These are phyloP conservation scores for Penicillium malachiteum DNA, from an alignment of 495 filamentous ascomycete genomes.

Conservation along the genomic window DNA sequence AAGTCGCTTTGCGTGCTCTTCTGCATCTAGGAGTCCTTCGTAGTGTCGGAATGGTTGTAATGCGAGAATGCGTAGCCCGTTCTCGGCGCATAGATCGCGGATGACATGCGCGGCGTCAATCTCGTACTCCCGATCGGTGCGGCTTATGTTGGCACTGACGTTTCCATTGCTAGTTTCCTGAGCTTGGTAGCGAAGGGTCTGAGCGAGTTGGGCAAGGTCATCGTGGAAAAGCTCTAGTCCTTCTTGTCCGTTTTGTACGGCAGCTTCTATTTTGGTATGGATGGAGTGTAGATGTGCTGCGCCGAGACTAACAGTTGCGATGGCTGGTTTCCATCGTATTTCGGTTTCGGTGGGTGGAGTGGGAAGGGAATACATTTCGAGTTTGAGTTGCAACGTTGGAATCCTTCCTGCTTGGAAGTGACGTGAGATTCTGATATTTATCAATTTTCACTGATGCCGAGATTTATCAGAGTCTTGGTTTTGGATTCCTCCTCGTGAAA, in stretches of 20 bases:
- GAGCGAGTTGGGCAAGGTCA: conserved; percentile 25
- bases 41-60: conserved; percentile 75
- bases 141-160: neutral
- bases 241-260: conserved; percentile 17
- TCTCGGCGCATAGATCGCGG: conserved; percentile 50
- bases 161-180: neutral
- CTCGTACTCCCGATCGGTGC: conserved; percentile 23
- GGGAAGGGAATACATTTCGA: conserved; percentile 17
- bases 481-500: neutral
- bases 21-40: conserved; percentile 62
- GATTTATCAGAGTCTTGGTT: too few relatives aligned
- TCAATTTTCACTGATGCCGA: too few relatives aligned
- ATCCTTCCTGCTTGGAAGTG: neutral
- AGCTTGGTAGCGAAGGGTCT: conserved; percentile 12
- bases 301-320: conserved; percentile 29
- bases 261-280: conserved; percentile 23
- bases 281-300: conserved; percentile 20
- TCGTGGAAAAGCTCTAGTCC: conserved; percentile 31
- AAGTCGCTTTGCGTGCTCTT: conserved; percentile 51
- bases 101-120: conserved; percentile 56
- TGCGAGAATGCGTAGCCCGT: conserved; percentile 55
- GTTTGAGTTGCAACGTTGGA: neutral
- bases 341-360: conserved; percentile 14
- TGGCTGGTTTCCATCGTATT: conserved; percentile 23
- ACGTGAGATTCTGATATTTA: too few relatives aligned